These are phyloP conservation scores for Ceratobasidium sp. DNA, from an alignment of 1,284 basidiomycete genomes.

Conservation along the genomic window DNA sequence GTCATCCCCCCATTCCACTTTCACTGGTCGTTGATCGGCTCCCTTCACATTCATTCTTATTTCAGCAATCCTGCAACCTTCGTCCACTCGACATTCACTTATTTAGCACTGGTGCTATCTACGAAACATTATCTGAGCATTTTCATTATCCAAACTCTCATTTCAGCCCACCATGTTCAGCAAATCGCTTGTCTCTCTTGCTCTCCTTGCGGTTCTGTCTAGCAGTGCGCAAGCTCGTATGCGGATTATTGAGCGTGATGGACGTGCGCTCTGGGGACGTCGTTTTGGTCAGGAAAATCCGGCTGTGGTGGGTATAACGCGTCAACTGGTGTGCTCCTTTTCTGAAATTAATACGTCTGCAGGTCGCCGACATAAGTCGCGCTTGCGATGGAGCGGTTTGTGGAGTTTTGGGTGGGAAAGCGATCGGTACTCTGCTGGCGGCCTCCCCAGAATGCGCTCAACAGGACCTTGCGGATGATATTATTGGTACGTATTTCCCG, in stretches of 20 bases:
- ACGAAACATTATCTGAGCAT: slow-evolving; percentile 43
- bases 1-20: slow-evolving; percentile 49
- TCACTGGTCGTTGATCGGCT: slow-evolving; percentile 58
- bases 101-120: slow-evolving; percentile 37
- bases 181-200: slow-evolving; percentile 50
- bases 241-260: slow-evolving; percentile 47
- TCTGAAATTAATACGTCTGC: background rate
- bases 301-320: slow-evolving; percentile 49
- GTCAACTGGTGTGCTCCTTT: background rate
- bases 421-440: slow-evolving; percentile 63
- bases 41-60: slow-evolving; percentile 47
- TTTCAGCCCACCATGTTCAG: slow-evolving; percentile 56
- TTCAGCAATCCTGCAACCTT: slow-evolving; percentile 12
- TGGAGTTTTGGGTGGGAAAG: slow-evolving; percentile 59
- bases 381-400: slow-evolving; percentile 63
- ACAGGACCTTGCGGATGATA: slow-evolving; percentile 65
- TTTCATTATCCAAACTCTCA: slow-evolving; percentile 6
- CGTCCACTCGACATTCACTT: slow-evolving; percentile 37
- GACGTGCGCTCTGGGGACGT: slow-evolving; percentile 58
- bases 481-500: slow-evolving; percentile 58
- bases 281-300: slow-evolving; percentile 64
- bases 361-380: slow-evolving; percentile 55
- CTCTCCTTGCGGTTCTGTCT: slow-evolving; percentile 47
- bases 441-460: slow-evolving; percentile 64
- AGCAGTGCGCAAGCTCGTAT: slow-evolving; percentile 37